Evolutionary conservation across 2,329 filamentous ascomycete species (phyloP).

Genomic region (Trichophyton benhamiae): DNA sequence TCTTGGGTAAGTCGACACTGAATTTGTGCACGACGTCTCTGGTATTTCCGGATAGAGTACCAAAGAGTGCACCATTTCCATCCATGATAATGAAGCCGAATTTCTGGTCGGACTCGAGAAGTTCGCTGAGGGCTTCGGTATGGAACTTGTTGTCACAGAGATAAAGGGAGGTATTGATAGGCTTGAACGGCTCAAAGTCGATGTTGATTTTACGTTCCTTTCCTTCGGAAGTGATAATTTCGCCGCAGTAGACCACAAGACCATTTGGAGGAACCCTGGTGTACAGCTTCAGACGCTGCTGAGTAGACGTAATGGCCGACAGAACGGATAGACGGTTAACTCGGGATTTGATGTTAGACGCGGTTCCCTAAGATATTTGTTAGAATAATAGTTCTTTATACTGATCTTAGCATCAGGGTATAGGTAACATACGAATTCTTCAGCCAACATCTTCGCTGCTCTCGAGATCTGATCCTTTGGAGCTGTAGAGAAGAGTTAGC

Average conservation of each 20-base stretch:
- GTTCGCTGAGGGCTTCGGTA: slow-evolving; percentile 89
- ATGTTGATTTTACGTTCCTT: slow-evolving; percentile 99
- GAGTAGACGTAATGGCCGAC: slow-evolving; percentile 96
- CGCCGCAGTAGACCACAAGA: slow-evolving; percentile 96
- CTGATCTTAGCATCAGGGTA: neutral
- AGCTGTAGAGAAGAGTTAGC: slow-evolving; percentile 41
- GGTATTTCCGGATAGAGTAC: slow-evolving; percentile 93
- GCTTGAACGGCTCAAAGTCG: slow-evolving; percentile 99
- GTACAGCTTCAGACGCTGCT: slow-evolving; percentile 97
- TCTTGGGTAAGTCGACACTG: slow-evolving; percentile 96
- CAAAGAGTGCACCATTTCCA: slow-evolving; percentile 94
- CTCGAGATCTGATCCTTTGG: slow-evolving; percentile 97
- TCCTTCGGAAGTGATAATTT: slow-evolving; percentile 97
- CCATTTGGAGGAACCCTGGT: slow-evolving; percentile 98
- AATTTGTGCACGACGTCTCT: slow-evolving; percentile 97
- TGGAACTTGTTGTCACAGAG: slow-evolving; percentile 99
- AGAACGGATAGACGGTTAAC: slow-evolving; percentile 97
- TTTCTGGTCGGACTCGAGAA: slow-evolving; percentile 97
- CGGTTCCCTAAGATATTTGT: slow-evolving; percentile 58
- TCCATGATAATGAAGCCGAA: slow-evolving; percentile 99
- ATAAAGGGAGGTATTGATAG: slow-evolving; percentile 98
- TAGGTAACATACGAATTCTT: slow-evolving; percentile 73
- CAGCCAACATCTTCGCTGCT: slow-evolving; percentile 98
- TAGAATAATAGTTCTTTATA: slow-evolving; percentile 7
- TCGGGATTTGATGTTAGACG: slow-evolving; percentile 98